Evolutionary conservation across 805 yeast genomes (phyloP).

Genomic region (Schwanniomyces vanrijiae): DNA sequence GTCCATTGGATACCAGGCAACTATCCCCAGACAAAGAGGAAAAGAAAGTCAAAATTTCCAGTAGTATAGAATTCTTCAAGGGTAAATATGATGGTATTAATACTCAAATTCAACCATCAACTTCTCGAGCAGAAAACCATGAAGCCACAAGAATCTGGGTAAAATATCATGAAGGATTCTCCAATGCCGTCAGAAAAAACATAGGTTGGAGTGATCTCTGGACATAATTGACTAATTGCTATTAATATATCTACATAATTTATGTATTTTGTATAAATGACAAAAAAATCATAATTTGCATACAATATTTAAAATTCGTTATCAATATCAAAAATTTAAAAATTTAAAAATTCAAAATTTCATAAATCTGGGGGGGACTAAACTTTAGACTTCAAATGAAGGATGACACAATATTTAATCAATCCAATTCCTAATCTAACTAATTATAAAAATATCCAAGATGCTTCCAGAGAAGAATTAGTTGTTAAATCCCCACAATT

Average conservation of each 20-base stretch:
- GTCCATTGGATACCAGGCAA: conserved; percentile 3
- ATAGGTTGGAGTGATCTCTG: conserved; percentile 76
- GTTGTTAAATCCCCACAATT: conserved; percentile 9
- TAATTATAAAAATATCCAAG: background rate
- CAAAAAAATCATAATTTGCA: background rate
- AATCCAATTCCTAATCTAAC: conserved; percentile 29
- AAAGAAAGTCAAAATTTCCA: conserved; percentile 24
- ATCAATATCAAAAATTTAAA: background rate
- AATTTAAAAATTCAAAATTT: too few relatives aligned
- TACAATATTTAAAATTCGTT: background rate
- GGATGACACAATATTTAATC: conserved; percentile 29
- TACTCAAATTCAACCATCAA: conserved; percentile 22
- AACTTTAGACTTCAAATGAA: background rate
- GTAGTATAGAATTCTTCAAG: conserved; percentile 40
- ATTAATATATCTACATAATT: background rate
- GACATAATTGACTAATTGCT: conserved; percentile 16
- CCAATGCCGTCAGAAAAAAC: conserved; percentile 85
- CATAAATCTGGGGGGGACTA: too few relatives aligned
- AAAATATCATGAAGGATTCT: conserved; percentile 88
- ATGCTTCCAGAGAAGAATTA: background rate
- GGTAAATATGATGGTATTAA: conserved; percentile 35
- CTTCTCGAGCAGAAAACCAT: conserved; percentile 22
- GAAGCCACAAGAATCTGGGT: conserved; percentile 65
- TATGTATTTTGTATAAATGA: background rate
- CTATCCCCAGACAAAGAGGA: conserved; percentile 7